Percentiles rank a stretch among this genome's conserved stretches.
Evolutionary conservation across 2,329 filamentous ascomycete genomes (phyloP).

Genomic region (Aspergillus hortae): DNA sequence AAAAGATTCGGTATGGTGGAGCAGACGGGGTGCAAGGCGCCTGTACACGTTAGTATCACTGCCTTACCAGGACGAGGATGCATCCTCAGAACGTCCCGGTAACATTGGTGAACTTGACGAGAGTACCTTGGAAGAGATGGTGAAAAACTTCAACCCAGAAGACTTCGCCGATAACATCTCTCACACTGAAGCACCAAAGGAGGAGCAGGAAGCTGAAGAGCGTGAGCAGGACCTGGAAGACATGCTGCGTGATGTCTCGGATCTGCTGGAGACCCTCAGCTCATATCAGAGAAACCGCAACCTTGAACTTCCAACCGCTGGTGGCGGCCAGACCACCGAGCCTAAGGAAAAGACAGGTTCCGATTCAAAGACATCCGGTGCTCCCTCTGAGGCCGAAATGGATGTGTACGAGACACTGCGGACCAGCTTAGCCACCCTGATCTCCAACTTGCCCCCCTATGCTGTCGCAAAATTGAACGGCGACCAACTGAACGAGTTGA

Average conservation of each 20-base stretch:
- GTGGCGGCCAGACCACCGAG: conserved; percentile 30
- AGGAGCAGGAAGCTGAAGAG: conserved; percentile 25
- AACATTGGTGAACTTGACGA: conserved; percentile 38
- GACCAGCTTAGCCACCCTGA: conserved; percentile 68
- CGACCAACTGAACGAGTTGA: conserved; percentile 76
- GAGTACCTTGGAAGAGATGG: conserved; percentile 38
- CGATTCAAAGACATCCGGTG: conserved; percentile 42
- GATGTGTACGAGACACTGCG: conserved; percentile 69
- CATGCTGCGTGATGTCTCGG: conserved; percentile 55
- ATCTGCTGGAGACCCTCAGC: conserved; percentile 58
- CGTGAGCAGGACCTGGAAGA: conserved; percentile 36
- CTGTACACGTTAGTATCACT: conserved; percentile 35
- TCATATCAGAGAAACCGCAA: conserved; percentile 62
- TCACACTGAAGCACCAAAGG: conserved; percentile 16
- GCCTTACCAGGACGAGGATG: conserved; percentile 18
- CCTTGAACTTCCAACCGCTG: conserved; percentile 31
- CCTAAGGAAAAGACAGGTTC: conserved; percentile 21
- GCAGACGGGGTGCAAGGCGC: conserved; percentile 36
- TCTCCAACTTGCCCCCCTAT: conserved; percentile 75
- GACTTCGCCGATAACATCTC: conserved; percentile 24
- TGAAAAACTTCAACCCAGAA: conserved; percentile 40
- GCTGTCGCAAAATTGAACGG: conserved; percentile 83
- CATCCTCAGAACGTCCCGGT: conserved; percentile 21
- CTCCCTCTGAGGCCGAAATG: conserved; percentile 55
- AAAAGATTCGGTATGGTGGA: conserved; percentile 47